Evolutionary conservation across 2,329 filamentous ascomycete genomes (phyloP).

Genomic region (Aspergillus transmontanensis): DNA sequence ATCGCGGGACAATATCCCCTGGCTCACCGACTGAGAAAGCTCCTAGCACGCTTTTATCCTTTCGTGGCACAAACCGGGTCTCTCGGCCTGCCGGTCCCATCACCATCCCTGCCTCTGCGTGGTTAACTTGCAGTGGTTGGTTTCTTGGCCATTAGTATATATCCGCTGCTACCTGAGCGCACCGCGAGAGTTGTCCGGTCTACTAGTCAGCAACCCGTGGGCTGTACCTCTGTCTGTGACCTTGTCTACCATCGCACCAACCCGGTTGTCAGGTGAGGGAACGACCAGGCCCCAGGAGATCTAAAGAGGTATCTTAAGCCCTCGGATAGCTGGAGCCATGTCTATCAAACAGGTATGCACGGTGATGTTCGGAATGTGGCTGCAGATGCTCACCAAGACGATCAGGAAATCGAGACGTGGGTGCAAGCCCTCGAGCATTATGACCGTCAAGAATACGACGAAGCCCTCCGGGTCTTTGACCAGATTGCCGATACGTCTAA

Average conservation of each 20-base stretch:
- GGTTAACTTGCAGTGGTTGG: constrained; percentile 7
- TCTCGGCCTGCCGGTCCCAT: not conserved
- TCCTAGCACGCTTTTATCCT: not conserved
- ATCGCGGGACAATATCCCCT: constrained; percentile 1
- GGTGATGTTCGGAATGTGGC: not conserved
- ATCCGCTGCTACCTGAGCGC: constrained; percentile 2
- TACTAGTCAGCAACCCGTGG: constrained; percentile 5
- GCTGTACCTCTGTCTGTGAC: constrained; percentile 6
- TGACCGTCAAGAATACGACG: constrained; percentile 97
- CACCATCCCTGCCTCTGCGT: constrained; percentile 13
- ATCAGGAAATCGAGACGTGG: constrained; percentile 97
- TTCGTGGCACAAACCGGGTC: not conserved
- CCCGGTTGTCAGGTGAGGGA: not conserved
- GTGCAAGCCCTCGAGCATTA: constrained; percentile 87
- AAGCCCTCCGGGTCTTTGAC: constrained; percentile 80
- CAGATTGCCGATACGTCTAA: constrained; percentile 93
- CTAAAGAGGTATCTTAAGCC: not conserved
- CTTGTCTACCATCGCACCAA: not conserved
- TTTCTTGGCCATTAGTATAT: constrained; percentile 12
- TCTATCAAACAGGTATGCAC: constrained; percentile 61
- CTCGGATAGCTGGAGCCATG: constrained; percentile 42
- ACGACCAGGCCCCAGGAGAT: not conserved
- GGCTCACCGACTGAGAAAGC: not conserved
- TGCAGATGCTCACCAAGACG: constrained; percentile 1
- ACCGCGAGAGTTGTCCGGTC: constrained; percentile 4